Evolutionary conservation across 768 basidiomycete species (phyloP), one percentile per base, ranked within the genome.

Genomic region (Phylloporus sp.): DNA sequence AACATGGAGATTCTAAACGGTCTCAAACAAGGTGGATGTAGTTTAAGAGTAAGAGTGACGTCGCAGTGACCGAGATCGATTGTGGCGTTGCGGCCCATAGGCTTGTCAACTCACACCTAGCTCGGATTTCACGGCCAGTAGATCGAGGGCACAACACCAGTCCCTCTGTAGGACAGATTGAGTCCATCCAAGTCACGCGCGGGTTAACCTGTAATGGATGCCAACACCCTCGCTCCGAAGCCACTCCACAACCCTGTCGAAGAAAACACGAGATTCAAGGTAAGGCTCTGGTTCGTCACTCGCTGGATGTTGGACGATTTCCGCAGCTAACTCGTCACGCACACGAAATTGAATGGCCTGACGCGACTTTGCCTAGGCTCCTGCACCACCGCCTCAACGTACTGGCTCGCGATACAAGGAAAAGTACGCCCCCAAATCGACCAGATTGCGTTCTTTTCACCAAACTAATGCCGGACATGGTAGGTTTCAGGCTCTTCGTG

Each of bases 401-500:
- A 40, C 58, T 20, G 43, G 59, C 27, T 32, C 35, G 20, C 58
- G 67, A 34, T 70, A 67, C 58, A 69, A 69, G 27, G 67, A 70
- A 58, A 69, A 69, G 67, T 70, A 36, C 8, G 64, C 44, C 7
- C 0, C n/a, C 6, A 40, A 5, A 5, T 42, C 40, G 16, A 16
- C 16, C 24, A 5, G 27, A 18, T 20, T 2, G 28, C 7, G 8
- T 6, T 20, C n/a, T 29, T 15, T 29, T 10, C 4, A 11, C 12
- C 13, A 7, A 7, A 12, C 45, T 52, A 47, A 54, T 20, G 29
- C 11, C 6, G 8, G 11, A 28, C 20, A 3, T 20, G 71, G 68
- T 20, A 69, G 68, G 47, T 69, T 66, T 31, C 68, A 71, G 20
- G 23, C 48, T 5, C 58, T 69, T 5, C 64, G 66, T 16, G 69